phyloP scores from a whole-genome alignment of 1,284 basidiomycete species.

The Microbotryomycetes sp. region DNA sequence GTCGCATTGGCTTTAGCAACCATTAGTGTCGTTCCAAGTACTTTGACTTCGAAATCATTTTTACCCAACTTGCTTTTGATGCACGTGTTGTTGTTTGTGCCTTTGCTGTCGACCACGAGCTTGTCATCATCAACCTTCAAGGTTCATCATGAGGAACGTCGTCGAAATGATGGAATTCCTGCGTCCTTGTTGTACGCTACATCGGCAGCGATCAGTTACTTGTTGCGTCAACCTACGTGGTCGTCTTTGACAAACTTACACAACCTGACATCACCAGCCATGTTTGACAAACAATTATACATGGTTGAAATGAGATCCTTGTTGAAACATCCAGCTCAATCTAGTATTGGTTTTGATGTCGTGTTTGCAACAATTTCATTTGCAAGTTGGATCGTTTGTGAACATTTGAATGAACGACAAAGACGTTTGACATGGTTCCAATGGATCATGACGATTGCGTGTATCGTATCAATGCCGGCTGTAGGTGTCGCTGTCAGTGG shows the following conservation, averaged over 20 bases:
- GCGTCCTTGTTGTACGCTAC: not conserved
- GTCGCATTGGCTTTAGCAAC: slow-evolving; percentile 48
- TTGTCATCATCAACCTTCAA: no score
- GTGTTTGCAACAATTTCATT: slow-evolving; percentile 42
- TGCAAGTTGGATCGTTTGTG: slow-evolving; percentile 12
- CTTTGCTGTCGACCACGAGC: no score
- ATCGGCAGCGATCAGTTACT: not conserved
- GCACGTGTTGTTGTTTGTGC: slow-evolving; percentile 56
- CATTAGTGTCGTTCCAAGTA: slow-evolving; percentile 51
- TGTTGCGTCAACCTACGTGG: not conserved
- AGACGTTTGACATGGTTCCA: not conserved
- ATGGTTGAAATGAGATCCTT: slow-evolving; percentile 39
- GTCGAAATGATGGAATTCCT: not conserved
- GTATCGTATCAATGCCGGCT: slow-evolving; percentile 11
- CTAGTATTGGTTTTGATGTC: slow-evolving; percentile 60
- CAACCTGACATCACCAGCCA: not conserved
- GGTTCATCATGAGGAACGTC: not conserved
- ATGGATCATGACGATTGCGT: not conserved
- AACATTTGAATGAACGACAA: not conserved
- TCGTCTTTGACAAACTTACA: not conserved
- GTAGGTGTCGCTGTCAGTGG: slow-evolving; percentile 14
- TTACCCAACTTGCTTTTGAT: slow-evolving; percentile 57
- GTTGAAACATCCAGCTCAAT: slow-evolving; percentile 57
- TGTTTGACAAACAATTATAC: not conserved
- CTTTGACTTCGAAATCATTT: slow-evolving; percentile 49